Conservation (phyloP, 805 yeast species). For the Metschnikowia kofuensis region DNA sequence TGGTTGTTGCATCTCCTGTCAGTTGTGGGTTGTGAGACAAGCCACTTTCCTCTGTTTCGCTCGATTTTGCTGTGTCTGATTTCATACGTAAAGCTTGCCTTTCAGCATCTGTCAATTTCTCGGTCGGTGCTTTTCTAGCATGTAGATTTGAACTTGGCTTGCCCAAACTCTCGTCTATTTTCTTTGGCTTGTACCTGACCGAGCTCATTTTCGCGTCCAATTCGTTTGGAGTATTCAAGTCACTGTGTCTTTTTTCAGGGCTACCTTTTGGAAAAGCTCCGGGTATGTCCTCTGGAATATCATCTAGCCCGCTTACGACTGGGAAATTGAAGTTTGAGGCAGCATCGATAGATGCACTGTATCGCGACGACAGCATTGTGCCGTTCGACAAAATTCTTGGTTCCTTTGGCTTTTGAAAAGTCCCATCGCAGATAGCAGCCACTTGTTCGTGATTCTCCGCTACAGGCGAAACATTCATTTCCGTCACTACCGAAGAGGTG, state of each 20-base stretch:
- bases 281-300: constrained; percentile 1
- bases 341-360: constrained; percentile 12
- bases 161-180: too few species aligned
- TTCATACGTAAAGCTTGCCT: too few species aligned
- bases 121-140: too few species aligned
- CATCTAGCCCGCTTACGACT: neutral
- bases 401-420: neutral
- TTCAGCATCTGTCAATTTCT: too few species aligned
- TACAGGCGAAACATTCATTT: neutral
- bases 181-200: constrained; percentile 4
- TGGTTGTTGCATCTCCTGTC: too few species aligned
- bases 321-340: constrained; percentile 14
- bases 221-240: too few species aligned
- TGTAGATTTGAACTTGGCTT: neutral
- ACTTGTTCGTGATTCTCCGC: neutral
- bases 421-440: neutral
- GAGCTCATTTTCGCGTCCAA: neutral
- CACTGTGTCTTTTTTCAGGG: neutral
- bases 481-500: constrained; percentile 2
- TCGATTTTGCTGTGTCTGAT: too few species aligned
- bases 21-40: too few species aligned
- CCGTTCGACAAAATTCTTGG: neutral
- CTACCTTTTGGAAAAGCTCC: neutral
- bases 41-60: too few species aligned
- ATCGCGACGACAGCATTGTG: constrained; percentile 12